Percentiles rank a stretch among this genome's conserved stretches.
These are phyloP conservation scores for Calonectria pseudoturangicola DNA, from an alignment of 2,329 filamentous ascomycete genomes.

Conservation along the genomic window DNA sequence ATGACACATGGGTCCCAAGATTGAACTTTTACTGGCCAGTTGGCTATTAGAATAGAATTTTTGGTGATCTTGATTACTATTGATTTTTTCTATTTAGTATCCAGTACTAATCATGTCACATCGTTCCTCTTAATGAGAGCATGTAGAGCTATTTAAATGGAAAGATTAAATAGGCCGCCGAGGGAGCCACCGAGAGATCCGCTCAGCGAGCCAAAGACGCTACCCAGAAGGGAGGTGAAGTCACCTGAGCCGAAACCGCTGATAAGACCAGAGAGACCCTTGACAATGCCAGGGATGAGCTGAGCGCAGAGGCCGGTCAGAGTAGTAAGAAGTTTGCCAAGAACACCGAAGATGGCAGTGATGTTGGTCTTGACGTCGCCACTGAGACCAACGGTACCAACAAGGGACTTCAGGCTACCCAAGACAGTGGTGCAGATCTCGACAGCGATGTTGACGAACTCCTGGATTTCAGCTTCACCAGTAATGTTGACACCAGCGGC, in stretches of 20 bases:
- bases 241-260: slow-evolving; percentile 4
- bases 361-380: neutral
- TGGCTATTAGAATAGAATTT: too few relatives aligned
- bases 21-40: too few relatives aligned
- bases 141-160: neutral
- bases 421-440: slow-evolving; percentile 17
- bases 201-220: slow-evolving; percentile 12
- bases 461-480: neutral
- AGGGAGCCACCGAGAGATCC: neutral
- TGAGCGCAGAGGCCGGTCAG: slow-evolving; percentile 6
- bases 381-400: slow-evolving; percentile 3
- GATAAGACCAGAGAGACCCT: slow-evolving; percentile 7
- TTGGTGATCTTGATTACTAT: neutral
- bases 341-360: neutral
- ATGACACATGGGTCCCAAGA: too few relatives aligned
- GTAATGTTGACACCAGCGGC: neutral
- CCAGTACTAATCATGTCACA: slow-evolving; percentile 14
- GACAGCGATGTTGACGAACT: neutral
- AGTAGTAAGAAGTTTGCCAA: slow-evolving; percentile 4
- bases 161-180: neutral
- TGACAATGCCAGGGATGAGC: neutral
- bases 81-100: slow-evolving; percentile 8
- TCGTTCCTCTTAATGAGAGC: neutral
- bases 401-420: slow-evolving; percentile 8
- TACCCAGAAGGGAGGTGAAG: slow-evolving; percentile 12